A percentile compares a stretch with the other conserved stretches of the same genome.
phyloP scores from a whole-genome alignment of 192 early-diverging fungal genomes.

The Rhizoclosmatium globosum region DNA sequence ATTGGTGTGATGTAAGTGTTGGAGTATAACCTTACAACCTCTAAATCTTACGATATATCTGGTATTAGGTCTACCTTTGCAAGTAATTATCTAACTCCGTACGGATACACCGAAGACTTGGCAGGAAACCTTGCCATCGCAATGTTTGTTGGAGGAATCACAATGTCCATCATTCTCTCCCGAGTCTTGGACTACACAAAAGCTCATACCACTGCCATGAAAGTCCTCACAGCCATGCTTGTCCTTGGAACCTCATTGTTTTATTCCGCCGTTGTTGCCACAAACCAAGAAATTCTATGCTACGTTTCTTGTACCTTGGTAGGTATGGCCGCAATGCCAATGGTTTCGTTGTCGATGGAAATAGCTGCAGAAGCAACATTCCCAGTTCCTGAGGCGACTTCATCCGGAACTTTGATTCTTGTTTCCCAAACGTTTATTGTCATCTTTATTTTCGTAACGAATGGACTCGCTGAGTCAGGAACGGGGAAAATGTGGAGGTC shows the following conservation, averaged over 20 bases:
- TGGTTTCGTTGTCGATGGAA: slow-evolving; percentile 34
- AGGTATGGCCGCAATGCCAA: slow-evolving; percentile 42
- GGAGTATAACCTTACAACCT: too few relatives aligned
- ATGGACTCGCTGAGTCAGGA: slow-evolving; percentile 18
- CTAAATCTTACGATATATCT: neutral
- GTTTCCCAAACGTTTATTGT: slow-evolving; percentile 17
- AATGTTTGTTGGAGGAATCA: slow-evolving; percentile 64
- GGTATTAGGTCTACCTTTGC: slow-evolving; percentile 31
- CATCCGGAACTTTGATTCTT: slow-evolving; percentile 28
- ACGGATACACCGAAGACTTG: slow-evolving; percentile 46
- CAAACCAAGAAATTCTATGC: slow-evolving; percentile 11
- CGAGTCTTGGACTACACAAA: slow-evolving; percentile 64
- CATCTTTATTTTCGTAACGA: slow-evolving; percentile 34
- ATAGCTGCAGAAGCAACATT: slow-evolving; percentile 40
- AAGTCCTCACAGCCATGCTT: slow-evolving; percentile 32
- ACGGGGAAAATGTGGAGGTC: neutral
- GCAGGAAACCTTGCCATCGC: slow-evolving; percentile 64
- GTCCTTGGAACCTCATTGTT: slow-evolving; percentile 20
- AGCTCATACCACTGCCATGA: slow-evolving; percentile 54
- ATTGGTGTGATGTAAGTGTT: too few relatives aligned
- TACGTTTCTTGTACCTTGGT: slow-evolving; percentile 19
- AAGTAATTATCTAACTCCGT: slow-evolving; percentile 37
- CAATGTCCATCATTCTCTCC: slow-evolving; percentile 59
- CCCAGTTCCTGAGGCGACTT: slow-evolving; percentile 44
- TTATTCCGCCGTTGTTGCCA: neutral